Conservation (phyloP, 495 filamentous ascomycete genomes). For the Aspergillus kassunensis region DNA sequence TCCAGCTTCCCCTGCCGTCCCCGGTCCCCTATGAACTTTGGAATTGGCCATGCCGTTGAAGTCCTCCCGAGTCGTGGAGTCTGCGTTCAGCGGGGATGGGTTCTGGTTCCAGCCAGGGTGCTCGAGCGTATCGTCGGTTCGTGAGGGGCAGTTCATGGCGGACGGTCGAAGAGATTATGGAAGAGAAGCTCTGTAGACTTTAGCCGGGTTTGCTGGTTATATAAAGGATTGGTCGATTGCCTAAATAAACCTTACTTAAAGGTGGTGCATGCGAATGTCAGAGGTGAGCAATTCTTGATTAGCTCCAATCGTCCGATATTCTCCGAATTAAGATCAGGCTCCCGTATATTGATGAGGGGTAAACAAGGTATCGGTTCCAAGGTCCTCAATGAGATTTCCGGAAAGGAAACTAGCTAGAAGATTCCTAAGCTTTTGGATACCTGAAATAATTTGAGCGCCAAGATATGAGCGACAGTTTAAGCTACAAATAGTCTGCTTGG, state of each 20-base stretch:
- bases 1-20: conserved; percentile 19
- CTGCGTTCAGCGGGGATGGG: conserved; percentile 50
- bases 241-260: too few relatives aligned
- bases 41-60: conserved; percentile 54
- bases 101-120: conserved; percentile 48
- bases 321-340: background rate
- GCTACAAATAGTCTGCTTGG: conserved; percentile 6
- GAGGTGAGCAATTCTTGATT: background rate
- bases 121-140: conserved; percentile 52
- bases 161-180: background rate
- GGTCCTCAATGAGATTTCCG: conserved; percentile 12
- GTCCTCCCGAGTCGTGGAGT: conserved; percentile 59
- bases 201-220: background rate
- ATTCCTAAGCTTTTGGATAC: too few relatives aligned
- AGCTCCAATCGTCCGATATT: background rate
- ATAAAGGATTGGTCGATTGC: background rate
- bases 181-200: too few relatives aligned
- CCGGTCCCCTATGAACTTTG: conserved; percentile 33
- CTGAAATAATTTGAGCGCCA: background rate
- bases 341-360: too few relatives aligned
- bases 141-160: conserved; percentile 46
- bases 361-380: too few relatives aligned
- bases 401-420: too few relatives aligned
- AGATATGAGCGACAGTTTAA: background rate
- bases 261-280: too few relatives aligned